Evolutionary conservation across 768 basidiomycete species (phyloP).

Genomic region (Mycena rebaudengoi): DNA sequence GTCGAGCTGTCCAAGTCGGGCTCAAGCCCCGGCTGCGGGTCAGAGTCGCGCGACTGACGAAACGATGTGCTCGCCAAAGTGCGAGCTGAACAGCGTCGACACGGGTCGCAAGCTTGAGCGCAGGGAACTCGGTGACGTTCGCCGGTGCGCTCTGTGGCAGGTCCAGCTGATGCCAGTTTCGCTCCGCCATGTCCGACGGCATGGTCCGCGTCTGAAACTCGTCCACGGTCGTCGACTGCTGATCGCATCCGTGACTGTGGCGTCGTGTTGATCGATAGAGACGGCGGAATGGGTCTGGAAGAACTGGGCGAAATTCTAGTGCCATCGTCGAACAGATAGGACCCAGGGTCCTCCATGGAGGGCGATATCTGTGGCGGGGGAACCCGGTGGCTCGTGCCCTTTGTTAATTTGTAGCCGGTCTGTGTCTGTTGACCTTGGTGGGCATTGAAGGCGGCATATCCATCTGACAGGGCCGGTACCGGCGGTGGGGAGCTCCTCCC

Average conservation of each 20-base stretch:
- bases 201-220: constrained; percentile 36
- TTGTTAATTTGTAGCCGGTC: constrained; percentile 29
- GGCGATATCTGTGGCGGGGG: constrained; percentile 53
- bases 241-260: constrained; percentile 34
- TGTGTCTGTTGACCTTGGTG: too few species aligned
- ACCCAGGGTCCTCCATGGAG: constrained; percentile 39
- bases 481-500: constrained; percentile 60
- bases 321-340: constrained; percentile 24
- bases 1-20: constrained; percentile 57
- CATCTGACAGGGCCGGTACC: constrained; percentile 59
- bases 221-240: constrained; percentile 32
- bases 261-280: constrained; percentile 52
- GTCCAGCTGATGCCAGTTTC: constrained; percentile 36
- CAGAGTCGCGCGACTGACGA: constrained; percentile 26
- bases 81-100: constrained; percentile 77
- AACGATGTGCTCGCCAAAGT: constrained; percentile 64
- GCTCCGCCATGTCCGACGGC: constrained; percentile 26
- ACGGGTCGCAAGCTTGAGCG: constrained; percentile 77
- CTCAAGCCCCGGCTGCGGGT: constrained; percentile 47
- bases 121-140: constrained; percentile 66
- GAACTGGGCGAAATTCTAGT: constrained; percentile 32
- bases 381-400: constrained; percentile 46
- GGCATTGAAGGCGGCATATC: constrained; percentile 40
- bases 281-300: constrained; percentile 46
- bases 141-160: constrained; percentile 73